Base-by-base conservation (phyloP, 768 basidiomycete species). In the Austroboletus festivus region DNA sequence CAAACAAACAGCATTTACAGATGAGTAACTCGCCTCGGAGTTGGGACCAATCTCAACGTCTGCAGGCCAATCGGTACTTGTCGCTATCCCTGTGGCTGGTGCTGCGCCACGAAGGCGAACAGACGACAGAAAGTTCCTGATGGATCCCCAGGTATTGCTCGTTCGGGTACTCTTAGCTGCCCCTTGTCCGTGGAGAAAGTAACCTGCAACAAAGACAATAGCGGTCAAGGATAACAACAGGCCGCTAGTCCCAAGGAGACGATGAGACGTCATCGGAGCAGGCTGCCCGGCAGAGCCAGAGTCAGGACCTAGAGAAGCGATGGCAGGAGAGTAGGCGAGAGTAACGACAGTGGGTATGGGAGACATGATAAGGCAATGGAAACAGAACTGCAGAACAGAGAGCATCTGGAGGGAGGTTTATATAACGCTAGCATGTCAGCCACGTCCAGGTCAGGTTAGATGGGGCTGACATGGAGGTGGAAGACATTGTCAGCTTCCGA, bases 181-280 rank as follows among this genome's bases (percentile, higher is more conserved):
- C 2, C 45, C 41, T 41, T 49, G 50, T n/a, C 51, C 38, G 10
- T 30, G 61, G 10, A 34, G 41, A 22, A 63, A 51, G 37, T 63
- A 63, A 0, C 51, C 42, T 6, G 22, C 51, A 5, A 58, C 41
- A 0, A 56, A 53, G 41, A 59, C 51, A 1, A 62, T 21, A 10
- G 46, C 51, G 6, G 46, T 54, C 3, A 24, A 41, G 10, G 41
- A 48, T 47, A 63, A 49, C 35, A 60, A 12, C 23, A 50, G 10
- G 9, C 61, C 53, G 4, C 61, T 52, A 13, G 58, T 57, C 9
- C 44, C 19, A 8, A 52, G 38, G 11, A 52, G 21, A 26, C 46
- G 39, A 3, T 31, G 46, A 3, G 52, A 37, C 19, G 38, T 37
- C 8, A 24, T 35, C 1, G 43, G 26, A 9, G 38, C 26, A 31